phyloP scores from a whole-genome alignment of 2,329 filamentous ascomycete species.

The Diaporthe batatas region DNA sequence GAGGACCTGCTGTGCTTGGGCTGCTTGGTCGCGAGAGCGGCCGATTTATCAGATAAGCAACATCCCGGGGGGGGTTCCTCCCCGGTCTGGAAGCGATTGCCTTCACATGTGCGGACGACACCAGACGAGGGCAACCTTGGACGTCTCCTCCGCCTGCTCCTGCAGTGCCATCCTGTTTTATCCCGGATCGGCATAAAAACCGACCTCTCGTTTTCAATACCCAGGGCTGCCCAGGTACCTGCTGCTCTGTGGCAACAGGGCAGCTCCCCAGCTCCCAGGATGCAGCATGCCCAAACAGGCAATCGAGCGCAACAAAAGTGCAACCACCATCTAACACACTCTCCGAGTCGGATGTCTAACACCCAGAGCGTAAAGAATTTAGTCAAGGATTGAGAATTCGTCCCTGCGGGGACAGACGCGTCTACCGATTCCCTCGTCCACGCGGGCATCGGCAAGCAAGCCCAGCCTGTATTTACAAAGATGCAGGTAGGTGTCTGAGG shows the following conservation, averaged over 20 bases:
- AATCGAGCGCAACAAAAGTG: conserved; percentile 1
- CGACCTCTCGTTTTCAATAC: conserved; percentile 8
- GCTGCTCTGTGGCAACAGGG: not conserved
- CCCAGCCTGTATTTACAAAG: not conserved
- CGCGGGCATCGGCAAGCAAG: no score
- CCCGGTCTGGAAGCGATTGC: not conserved
- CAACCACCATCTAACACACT: not conserved
- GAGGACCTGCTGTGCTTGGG: no score
- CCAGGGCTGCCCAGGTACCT: not conserved
- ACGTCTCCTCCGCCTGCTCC: not conserved
- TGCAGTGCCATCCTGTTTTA: conserved; percentile 23
- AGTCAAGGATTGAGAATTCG: no score
- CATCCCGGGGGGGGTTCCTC: not conserved
- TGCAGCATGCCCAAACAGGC: conserved; percentile 20
- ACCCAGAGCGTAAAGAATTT: not conserved
- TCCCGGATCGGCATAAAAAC: conserved; percentile 11
- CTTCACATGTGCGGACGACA: conserved; percentile 21
- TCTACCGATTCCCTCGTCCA: no score
- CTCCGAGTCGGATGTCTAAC: no score
- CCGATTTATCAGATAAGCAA: conserved; percentile 30
- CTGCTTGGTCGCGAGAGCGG: not conserved
- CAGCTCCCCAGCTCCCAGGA: not conserved
- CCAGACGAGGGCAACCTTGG: not conserved
- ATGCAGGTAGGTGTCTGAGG: not conserved
- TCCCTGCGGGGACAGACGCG: no score